Base-by-base conservation (phyloP, 2,329 filamentous ascomycete species). In the Fusarium subtropicale region DNA sequence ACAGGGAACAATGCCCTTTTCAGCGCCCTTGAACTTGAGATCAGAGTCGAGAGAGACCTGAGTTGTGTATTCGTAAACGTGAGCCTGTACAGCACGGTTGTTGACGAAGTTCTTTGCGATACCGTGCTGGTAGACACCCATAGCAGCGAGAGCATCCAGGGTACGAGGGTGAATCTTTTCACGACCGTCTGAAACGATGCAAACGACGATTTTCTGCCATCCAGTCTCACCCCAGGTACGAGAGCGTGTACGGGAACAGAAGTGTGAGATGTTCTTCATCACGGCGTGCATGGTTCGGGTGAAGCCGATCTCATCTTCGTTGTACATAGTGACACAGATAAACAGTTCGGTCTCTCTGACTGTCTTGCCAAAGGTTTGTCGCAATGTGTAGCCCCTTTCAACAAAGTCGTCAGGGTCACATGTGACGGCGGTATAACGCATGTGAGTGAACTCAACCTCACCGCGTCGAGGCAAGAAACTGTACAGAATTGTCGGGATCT, bases 31-130 rank as follows among this genome's bases (percentile, higher is more conserved):
- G 85, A 99, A 99, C 80, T 97, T 97, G 69, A 99, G 87, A 72
- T 97, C 95, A 0, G 94, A 88, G 78, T 99, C 96, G 12, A 99
- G 87, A 1, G 95, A 98, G 13, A 99, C 96, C 76, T 99, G 97
- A 0, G 96, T 98, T 0, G 96, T 99, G 81, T 99, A 99, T 79
- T 99, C 96, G 83, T 99, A 99, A 16, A 99, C 93, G 81, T 99
- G 96, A 1, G 94, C 95, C 71, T 94, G 95, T 47, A 99, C 96
- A 66, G 97, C 93, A 73, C 93, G 92, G 76, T 96, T 91, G 81
- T 99, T 99, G 85, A 99, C 96, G 77, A 92, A 90, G 79, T 99
- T 99, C 86, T 99, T 99, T 62, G 96, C 96, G 76, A 99, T 98
- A 31, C 97, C 96, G 77, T 97, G 92, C 80, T 99, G 96, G 80